Conservation (phyloP, 306 rosid species). For the Cucurbita pepo region DNA sequence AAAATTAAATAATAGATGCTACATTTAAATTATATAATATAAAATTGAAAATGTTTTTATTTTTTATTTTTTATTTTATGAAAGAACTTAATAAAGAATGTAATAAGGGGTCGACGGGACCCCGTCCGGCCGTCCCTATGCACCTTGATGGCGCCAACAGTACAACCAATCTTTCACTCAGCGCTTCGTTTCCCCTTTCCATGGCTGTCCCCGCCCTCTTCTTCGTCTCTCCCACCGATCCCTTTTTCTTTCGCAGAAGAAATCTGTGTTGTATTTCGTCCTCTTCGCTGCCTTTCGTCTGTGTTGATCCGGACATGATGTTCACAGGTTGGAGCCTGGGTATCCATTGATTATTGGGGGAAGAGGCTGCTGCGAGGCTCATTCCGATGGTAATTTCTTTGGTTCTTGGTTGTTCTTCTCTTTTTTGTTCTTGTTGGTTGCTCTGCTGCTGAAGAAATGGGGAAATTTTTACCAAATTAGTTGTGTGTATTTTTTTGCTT, state of each 20-base stretch:
- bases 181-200: background rate
- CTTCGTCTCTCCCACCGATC: slow-evolving; percentile 2
- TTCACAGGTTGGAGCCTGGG: slow-evolving; percentile 80
- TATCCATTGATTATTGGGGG: slow-evolving; percentile 95
- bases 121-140: background rate
- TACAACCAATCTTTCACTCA: background rate
- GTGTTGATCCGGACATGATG: slow-evolving; percentile 57
- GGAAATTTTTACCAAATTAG: background rate
- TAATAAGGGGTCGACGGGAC: too few relatives aligned
- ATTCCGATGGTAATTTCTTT: slow-evolving; percentile 61
- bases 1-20: too few relatives aligned
- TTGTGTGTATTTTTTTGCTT: background rate
- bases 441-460: background rate
- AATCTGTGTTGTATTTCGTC: background rate
- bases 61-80: too few relatives aligned
- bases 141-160: background rate
- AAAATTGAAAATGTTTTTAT: too few relatives aligned
- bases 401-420: background rate
- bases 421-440: background rate
- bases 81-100: background rate
- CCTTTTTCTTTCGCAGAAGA: background rate
- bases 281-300: background rate
- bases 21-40: too few relatives aligned
- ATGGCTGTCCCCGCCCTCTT: background rate
- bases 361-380: slow-evolving; percentile 96